A percentile compares a stretch with the other conserved stretches of the same genome.
Conservation (phyloP, 257 asterid genomes). For the Ocimum tenuiflorum region DNA sequence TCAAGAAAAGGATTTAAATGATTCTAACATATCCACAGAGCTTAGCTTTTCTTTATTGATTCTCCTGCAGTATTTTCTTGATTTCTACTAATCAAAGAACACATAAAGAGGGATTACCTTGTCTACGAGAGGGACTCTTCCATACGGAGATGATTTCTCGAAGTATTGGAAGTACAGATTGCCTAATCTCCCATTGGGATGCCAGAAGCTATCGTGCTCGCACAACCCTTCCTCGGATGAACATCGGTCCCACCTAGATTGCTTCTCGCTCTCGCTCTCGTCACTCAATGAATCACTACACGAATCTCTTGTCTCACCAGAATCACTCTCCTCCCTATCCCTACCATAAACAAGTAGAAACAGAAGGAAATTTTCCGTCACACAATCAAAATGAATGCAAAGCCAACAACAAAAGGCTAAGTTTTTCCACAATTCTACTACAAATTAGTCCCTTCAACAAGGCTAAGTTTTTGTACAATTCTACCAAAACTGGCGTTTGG, state of each 20-base stretch:
- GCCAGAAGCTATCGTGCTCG: conserved; percentile 40
- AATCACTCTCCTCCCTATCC: conserved; percentile 48
- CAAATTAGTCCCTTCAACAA: background rate
- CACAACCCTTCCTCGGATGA: conserved; percentile 50
- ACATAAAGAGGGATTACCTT: conserved; percentile 42
- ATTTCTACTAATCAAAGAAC: background rate
- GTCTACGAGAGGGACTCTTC: conserved; percentile 60
- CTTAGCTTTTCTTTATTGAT: conserved; percentile 2
- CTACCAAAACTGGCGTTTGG: no score
- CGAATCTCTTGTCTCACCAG: conserved; percentile 55
- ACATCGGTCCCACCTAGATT: conserved; percentile 60
- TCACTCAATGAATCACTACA: conserved; percentile 62
- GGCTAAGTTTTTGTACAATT: no score
- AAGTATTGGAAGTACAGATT: conserved; percentile 55
- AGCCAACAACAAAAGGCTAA: background rate
- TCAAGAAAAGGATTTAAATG: conserved; percentile 2
- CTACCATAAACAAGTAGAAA: no score
- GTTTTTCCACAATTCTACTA: no score
- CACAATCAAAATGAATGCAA: background rate
- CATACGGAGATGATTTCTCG: conserved; percentile 62
- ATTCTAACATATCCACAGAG: conserved; percentile 14
- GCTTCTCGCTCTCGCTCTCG: conserved; percentile 65
- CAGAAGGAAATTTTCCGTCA: background rate
- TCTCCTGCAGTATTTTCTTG: background rate
- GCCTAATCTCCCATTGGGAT: conserved; percentile 46